Base-by-base conservation (phyloP, 2,329 filamentous ascomycete genomes). In the Decorospora gaudefroyi region DNA sequence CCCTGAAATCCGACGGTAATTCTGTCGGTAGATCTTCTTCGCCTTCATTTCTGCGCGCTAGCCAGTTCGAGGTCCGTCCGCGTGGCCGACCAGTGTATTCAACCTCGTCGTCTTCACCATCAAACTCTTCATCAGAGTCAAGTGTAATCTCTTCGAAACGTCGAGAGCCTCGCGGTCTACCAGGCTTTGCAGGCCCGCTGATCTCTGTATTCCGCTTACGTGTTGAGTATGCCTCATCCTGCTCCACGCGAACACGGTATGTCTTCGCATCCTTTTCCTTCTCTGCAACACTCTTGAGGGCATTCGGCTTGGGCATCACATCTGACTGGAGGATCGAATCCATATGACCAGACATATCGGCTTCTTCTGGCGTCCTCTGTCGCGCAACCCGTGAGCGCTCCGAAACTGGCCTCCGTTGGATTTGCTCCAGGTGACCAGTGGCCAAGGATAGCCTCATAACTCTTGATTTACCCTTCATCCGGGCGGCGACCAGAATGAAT, bases 91-190 rank as follows among this genome's bases (percentile, higher is more conserved):
- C 52, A 16, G 50, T 46, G 3, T 49, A 45, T 18, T 47, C 51
- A 4, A 31, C 35, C 8, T 49, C 50, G 7, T 59, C 55, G 10
- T 53, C 42, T 6, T 60, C 57, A n/a, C 61, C 58, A 2, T 54
- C 61, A 7, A 62, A 54, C 11, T 76, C 74, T 3, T 73, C 70
- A 16, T 76, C 74, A 1, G 72, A 74, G 18, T 72, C 74, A 22
- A 77, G 64, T 9, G 71, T 71, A 13, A 77, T 67, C 39, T 77
- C 74, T 55, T 77, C 75, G 38, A 72, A 77, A 13, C 70, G 51
- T 12, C 31, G 46, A 5, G 55, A 49, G 8, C 55, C 54, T 9
- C 50, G 54, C 35, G 60, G 52, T 35, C 51, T 55, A 11, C 57
- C 57, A 36, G 57, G 40, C 48, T 62, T 58, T 23, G 41, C 55